Evolutionary conservation across 805 yeast species (phyloP).

Genomic region (Cyberlindnera mrakii): DNA sequence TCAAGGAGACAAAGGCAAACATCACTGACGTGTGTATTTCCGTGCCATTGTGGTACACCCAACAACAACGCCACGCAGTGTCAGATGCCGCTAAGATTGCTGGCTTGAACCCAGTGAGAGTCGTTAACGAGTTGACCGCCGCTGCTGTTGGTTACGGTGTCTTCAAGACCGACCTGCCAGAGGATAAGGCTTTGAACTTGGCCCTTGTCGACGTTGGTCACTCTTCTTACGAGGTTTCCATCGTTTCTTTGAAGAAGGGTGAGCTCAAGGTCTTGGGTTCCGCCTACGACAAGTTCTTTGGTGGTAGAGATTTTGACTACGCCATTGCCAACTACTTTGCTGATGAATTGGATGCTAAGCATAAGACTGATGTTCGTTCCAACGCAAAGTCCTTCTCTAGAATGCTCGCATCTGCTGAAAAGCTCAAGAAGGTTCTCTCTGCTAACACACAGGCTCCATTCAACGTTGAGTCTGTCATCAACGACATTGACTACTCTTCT

Average conservation of each 20-base stretch:
- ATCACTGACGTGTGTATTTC: constrained; percentile 87
- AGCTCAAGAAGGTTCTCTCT: constrained; percentile 89
- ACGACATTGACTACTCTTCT: constrained; percentile 92
- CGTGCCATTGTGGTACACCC: constrained; percentile 97
- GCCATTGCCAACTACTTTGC: constrained; percentile 95
- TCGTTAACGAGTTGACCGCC: constrained; percentile 95
- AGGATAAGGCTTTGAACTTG: constrained; percentile 82
- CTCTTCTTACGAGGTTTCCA: constrained; percentile 85
- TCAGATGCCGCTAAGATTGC: constrained; percentile 94
- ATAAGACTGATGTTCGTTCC: constrained; percentile 85
- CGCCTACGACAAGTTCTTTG: constrained; percentile 92
- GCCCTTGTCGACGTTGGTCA: constrained; percentile 97
- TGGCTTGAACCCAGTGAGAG: constrained; percentile 96
- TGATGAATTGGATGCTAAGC: constrained; percentile 82
- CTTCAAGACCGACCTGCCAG: constrained; percentile 94
- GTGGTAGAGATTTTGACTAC: constrained; percentile 95
- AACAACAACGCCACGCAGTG: constrained; percentile 93
- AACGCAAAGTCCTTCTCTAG: constrained; percentile 96
- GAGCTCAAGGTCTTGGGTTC: constrained; percentile 90
- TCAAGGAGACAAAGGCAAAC: constrained; percentile 69
- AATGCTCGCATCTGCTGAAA: constrained; percentile 87
- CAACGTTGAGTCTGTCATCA: constrained; percentile 93
- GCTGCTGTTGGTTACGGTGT: constrained; percentile 99
- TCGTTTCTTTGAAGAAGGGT: constrained; percentile 91
- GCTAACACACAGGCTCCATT: constrained; percentile 95